A percentile compares a stretch with the other conserved stretches of the same genome.
Conservation (phyloP, 176 grass and related monocot genomes). For the Secale cereale region DNA sequence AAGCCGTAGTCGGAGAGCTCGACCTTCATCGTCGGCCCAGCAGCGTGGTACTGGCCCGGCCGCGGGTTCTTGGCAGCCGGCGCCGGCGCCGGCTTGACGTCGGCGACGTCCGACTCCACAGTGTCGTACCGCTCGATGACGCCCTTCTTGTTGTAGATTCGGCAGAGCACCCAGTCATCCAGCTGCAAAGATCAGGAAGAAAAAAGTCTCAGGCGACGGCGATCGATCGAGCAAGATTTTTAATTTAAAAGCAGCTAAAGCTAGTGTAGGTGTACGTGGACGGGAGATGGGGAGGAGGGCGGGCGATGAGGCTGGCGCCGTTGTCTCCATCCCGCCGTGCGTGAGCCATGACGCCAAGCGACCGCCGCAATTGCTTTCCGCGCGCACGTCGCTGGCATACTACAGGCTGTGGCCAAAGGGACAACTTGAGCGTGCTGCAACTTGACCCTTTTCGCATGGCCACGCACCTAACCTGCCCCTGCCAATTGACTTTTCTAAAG, state of each 20-base stretch:
- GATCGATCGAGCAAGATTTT: neutral
- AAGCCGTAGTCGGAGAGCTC: constrained; percentile 40
- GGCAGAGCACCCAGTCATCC: constrained; percentile 94
- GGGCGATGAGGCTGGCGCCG: neutral
- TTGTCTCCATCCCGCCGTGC: constrained; percentile 31
- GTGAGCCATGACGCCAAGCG: constrained; percentile 48
- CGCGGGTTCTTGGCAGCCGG: constrained; percentile 12
- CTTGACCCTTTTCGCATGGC: neutral
- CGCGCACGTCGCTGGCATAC: neutral
- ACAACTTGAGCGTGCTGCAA: constrained; percentile 31
- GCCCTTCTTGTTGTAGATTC: constrained; percentile 97
- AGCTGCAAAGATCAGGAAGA: constrained; percentile 36
- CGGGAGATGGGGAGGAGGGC: neutral
- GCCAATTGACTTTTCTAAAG: neutral
- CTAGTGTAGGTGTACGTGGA: neutral
- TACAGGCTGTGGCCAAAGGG: constrained; percentile 23
- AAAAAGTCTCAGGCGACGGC: neutral
- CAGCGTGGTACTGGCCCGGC: neutral
- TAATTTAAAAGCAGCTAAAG: neutral
- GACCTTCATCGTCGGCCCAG: constrained; percentile 37
- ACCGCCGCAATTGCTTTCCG: neutral
- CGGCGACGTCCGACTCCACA: neutral
- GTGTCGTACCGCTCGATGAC: constrained; percentile 56
- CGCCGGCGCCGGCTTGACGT: constrained; percentile 24
- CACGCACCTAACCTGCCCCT: neutral